phyloP scores from a whole-genome alignment of 331 rosid species.

The Erythrophleum ivorense region DNA sequence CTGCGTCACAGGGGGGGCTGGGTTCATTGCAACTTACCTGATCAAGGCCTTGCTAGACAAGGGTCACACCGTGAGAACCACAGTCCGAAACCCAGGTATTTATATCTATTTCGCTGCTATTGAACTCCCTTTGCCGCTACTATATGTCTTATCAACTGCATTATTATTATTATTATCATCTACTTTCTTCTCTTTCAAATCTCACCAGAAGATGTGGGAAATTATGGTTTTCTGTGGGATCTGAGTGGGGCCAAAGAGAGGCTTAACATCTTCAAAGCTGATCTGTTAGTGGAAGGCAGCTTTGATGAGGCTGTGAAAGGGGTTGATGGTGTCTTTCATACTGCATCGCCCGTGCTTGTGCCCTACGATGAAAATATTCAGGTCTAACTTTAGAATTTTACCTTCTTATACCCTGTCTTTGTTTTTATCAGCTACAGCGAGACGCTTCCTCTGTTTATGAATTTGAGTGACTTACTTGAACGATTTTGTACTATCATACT shows the following conservation, averaged over 20 bases:
- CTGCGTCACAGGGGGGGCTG: slow-evolving; percentile 87
- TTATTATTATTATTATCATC: background rate
- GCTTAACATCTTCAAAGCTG: slow-evolving; percentile 54
- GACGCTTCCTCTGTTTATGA: background rate
- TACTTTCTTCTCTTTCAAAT: background rate
- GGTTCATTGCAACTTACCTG: slow-evolving; percentile 74
- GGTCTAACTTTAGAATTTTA: slow-evolving; percentile 12
- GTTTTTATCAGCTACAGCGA: background rate
- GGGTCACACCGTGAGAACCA: slow-evolving; percentile 69
- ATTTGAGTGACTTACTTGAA: background rate
- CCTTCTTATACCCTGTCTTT: background rate
- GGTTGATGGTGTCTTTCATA: slow-evolving; percentile 69
- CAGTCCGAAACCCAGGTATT: slow-evolving; percentile 74
- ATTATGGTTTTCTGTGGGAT: slow-evolving; percentile 56
- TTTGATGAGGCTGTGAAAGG: slow-evolving; percentile 61
- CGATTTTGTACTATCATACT: background rate
- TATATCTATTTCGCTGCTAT: background rate
- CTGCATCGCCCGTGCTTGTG: slow-evolving; percentile 64
- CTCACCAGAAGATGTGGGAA: slow-evolving; percentile 46
- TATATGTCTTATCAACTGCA: no score
- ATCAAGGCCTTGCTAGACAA: slow-evolving; percentile 67
- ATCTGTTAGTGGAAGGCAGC: slow-evolving; percentile 58
- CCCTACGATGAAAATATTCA: slow-evolving; percentile 53
- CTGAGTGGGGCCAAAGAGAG: slow-evolving; percentile 57
- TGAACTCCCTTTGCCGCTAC: no score